A percentile compares a stretch with the other conserved stretches of the same genome.
phyloP scores from a whole-genome alignment of 78 protist genomes.

The Dictyostelium discoideum region DNA sequence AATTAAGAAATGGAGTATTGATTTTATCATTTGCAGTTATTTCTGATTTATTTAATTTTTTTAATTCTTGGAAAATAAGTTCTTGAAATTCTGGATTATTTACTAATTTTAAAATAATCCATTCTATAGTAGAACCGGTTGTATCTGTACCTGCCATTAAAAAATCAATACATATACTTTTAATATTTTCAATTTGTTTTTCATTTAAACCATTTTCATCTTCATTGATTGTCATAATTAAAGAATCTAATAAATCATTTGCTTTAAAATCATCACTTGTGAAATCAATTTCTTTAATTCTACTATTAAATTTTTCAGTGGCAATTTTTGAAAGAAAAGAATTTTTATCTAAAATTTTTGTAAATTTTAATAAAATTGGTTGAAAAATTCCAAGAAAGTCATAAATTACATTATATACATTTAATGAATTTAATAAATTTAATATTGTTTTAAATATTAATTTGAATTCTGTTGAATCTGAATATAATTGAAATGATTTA shows the following conservation, averaged over 20 bases:
- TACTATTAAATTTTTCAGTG: neutral
- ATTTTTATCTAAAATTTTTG: neutral
- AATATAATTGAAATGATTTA: neutral
- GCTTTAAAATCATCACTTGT: neutral
- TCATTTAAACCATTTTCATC: neutral
- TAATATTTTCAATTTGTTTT: neutral
- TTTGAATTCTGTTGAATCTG: neutral
- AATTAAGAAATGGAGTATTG: neutral
- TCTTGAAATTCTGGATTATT: conserved; percentile 7
- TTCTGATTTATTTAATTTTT: neutral
- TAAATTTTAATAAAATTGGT: neutral
- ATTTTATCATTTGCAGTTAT: neutral
- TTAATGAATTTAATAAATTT: neutral
- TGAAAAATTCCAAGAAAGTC: neutral
- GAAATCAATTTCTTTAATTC: neutral
- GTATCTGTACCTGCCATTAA: conserved; percentile 33
- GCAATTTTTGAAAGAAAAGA: neutral
- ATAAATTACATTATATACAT: neutral
- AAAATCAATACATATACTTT: neutral
- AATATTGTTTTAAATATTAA: neutral
- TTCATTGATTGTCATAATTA: neutral
- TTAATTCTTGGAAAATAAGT: neutral
- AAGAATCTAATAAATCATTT: neutral
- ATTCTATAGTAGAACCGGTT: neutral
- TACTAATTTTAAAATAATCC: neutral